These are phyloP conservation scores for Nasturtium officinale DNA, from an alignment of 345 rosid species.

Conservation along the genomic window DNA sequence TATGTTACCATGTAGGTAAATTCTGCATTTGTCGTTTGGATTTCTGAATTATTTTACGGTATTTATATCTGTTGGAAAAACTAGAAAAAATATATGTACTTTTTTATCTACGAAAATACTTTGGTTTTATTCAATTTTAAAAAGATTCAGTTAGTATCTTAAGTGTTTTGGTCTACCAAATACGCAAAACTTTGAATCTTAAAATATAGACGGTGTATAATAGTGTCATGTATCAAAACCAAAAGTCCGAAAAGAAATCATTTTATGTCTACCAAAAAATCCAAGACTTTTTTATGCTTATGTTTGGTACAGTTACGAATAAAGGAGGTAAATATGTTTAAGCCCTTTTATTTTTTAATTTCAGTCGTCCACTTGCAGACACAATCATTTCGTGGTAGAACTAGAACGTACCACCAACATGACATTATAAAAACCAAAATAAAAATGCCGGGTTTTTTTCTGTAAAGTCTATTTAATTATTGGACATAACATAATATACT, in stretches of 20 bases:
- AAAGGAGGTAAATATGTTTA: conserved; percentile 29
- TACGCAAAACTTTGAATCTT: not conserved
- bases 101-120: not conserved
- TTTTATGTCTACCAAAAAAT: conserved; percentile 4
- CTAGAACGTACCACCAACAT: conserved; percentile 49
- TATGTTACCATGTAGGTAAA: not conserved
- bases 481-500: conserved; percentile 14
- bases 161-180: not conserved
- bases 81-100: not conserved
- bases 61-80: not conserved
- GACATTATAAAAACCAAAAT: conserved; percentile 28
- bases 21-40: not conserved
- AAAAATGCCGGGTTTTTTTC: conserved; percentile 2
- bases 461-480: conserved; percentile 34
- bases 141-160: not conserved
- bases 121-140: not conserved
- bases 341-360: conserved; percentile 29
- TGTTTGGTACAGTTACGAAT: conserved; percentile 36
- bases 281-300: conserved; percentile 32
- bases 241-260: conserved; percentile 1
- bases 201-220: not conserved
- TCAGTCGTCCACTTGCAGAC: conserved; percentile 64
- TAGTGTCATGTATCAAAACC: not conserved
- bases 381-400: conserved; percentile 71
- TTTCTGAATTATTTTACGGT: not conserved